Conservation (phyloP, 2,329 filamentous ascomycete species). For the Cladosporium sp. region DNA sequence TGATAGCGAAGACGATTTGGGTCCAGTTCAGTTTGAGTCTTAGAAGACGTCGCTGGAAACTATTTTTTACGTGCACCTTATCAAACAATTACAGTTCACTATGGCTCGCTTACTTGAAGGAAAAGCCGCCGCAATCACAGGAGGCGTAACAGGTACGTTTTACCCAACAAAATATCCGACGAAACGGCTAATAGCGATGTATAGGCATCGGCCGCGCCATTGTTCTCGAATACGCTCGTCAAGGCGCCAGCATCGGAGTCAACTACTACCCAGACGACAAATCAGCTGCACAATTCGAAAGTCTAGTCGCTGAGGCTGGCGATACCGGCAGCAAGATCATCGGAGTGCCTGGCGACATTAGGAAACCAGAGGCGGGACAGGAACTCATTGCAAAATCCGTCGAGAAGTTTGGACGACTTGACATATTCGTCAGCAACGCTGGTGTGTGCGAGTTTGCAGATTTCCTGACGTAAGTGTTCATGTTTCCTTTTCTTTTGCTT, state of each 20-base stretch:
- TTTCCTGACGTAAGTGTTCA: conserved; percentile 64
- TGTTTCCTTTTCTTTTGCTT: background rate
- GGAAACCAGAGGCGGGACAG: conserved; percentile 68
- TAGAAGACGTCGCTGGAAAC: background rate
- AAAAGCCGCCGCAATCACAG: conserved; percentile 84
- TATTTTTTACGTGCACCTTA: background rate
- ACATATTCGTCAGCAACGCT: conserved; percentile 83
- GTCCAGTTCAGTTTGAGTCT: background rate
- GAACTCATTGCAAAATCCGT: conserved; percentile 68
- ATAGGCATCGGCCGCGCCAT: conserved; percentile 88
- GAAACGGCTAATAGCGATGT: background rate
- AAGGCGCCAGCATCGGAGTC: conserved; percentile 76
- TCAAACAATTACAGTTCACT: background rate
- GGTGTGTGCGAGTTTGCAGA: conserved; percentile 87
- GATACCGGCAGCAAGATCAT: conserved; percentile 50
- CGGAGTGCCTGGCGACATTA: conserved; percentile 74
- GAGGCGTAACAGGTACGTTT: conserved; percentile 70
- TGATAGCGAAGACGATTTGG: background rate
- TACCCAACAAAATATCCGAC: background rate
- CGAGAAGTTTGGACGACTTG: conserved; percentile 54
- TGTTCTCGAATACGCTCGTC: conserved; percentile 72
- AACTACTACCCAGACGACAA: conserved; percentile 70
- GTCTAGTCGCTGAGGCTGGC: conserved; percentile 30
- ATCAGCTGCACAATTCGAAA: conserved; percentile 48
- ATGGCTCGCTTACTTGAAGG: conserved; percentile 58